Base-by-base conservation (phyloP, 345 rosid species). In the Hibiscus mutabilis region DNA sequence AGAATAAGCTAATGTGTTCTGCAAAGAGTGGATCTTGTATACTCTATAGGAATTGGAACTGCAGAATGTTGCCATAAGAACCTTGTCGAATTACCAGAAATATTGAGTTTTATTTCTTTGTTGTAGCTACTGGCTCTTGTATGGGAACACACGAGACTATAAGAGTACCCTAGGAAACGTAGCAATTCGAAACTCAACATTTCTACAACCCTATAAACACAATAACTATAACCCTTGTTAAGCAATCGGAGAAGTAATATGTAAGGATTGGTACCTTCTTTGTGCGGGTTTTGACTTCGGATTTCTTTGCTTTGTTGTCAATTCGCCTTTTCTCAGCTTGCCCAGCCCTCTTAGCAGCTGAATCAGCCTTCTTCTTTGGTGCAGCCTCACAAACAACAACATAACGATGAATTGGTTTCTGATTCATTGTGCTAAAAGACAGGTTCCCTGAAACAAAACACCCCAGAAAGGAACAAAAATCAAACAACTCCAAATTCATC, bases 201-300 rank as follows among this genome's bases (percentile, higher is more conserved):
- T 37, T 46, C 27, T 4, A 42, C 7, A 64, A 42, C 37, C 55
- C 35, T 16, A 15, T 15, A 16, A 35, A 7, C 35, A 42, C 33
- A 15, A 4, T 3, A 25, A 25, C 3, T 0, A 66, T 16, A 66
- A 46, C 21, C 22, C 24, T 22, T 66, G 53, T 9, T 22, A 44
- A 44, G 35, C 55, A 70, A 40, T 57, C 22, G 25, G 2, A 24
- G 13, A 19, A 69, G 14, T 18, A 40, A 24, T 7, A 1, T 61
- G 35, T 13, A 27, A 31, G 19, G 51, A 10, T 24, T 2, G 3
- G 21, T 83, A 95, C 99, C 97, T 87, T 92, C 88, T 82, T 92
- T 92, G 92, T 95, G n/a, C 99, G 92, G 40, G 97, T 95, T 68
- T 62, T 86, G 73, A 89, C 44, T 81, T 95, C 99, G 58, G 99